These are phyloP conservation scores for Schrenkiella parvula DNA, from an alignment of 345 rosid species.

Conservation along the genomic window DNA sequence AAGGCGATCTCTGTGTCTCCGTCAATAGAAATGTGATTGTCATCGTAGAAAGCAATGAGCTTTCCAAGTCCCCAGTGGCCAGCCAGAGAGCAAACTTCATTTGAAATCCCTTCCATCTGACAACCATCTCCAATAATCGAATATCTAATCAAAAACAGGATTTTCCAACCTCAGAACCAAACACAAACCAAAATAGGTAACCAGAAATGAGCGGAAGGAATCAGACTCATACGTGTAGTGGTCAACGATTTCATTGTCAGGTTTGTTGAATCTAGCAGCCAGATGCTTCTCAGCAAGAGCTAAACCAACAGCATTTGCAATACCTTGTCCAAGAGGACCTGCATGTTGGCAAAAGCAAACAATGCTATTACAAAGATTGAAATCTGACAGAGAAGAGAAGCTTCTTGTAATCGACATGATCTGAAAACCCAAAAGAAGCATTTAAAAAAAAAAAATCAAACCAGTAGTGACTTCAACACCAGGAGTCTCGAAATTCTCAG, in stretches of 20 bases:
- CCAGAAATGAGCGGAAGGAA: conserved; percentile 25
- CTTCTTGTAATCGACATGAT: background rate
- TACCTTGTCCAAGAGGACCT: conserved; percentile 96
- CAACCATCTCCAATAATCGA: conserved; percentile 92
- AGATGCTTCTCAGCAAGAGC: conserved; percentile 90
- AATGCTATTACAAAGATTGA: background rate
- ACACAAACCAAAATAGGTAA: background rate
- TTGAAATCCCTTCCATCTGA: conserved; percentile 94
- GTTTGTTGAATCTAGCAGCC: conserved; percentile 87
- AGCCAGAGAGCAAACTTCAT: conserved; percentile 90
- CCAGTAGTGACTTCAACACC: conserved; percentile 90
- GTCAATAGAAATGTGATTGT: conserved; percentile 97
- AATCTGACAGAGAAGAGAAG: background rate
- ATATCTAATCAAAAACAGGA: conserved; percentile 45
- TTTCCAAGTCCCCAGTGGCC: conserved; percentile 99
- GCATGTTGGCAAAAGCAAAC: background rate
- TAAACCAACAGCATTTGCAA: conserved; percentile 90
- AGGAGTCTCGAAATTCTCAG: conserved; percentile 90
- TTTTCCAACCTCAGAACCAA: background rate
- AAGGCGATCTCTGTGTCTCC: conserved; percentile 97
- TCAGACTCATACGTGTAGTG: conserved; percentile 71
- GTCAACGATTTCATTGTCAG: conserved; percentile 69
- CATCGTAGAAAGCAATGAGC: conserved; percentile 96
- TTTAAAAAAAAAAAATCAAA: conserved; percentile 19
- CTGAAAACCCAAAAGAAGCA: background rate